Evolutionary conservation across 108 stramenopile species (phyloP).

Genomic region (Seminavis robusta): DNA sequence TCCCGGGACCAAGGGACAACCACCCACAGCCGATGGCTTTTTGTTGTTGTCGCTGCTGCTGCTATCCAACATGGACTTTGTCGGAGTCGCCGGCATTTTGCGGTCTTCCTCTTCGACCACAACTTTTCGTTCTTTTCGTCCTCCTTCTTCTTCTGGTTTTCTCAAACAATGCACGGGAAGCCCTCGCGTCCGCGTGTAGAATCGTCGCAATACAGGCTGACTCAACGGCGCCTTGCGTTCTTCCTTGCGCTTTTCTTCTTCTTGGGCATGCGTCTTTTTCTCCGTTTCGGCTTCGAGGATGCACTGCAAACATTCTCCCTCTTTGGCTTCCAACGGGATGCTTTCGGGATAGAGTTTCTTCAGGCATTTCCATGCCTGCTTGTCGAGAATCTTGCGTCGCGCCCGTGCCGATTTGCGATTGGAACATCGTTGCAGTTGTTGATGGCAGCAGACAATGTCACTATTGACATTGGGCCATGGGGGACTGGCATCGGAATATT

Average conservation of each 20-base stretch:
- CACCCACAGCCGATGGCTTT: too few relatives aligned
- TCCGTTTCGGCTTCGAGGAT: slow-evolving; percentile 61
- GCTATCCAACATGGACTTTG: not conserved
- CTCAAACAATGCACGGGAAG: slow-evolving; percentile 33
- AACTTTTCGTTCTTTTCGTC: not conserved
- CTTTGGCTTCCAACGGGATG: slow-evolving; percentile 39
- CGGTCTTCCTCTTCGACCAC: too few relatives aligned
- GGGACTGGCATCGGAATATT: slow-evolving; percentile 69
- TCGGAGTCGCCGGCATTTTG: not conserved
- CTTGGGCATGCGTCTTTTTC: slow-evolving; percentile 47
- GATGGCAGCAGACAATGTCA: slow-evolving; percentile 64
- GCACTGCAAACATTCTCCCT: slow-evolving; percentile 75
- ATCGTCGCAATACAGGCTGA: slow-evolving; percentile 63
- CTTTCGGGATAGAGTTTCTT: slow-evolving; percentile 82
- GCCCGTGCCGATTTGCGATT: slow-evolving; percentile 65
- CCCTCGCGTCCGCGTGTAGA: slow-evolving; percentile 68
- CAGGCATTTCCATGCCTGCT: slow-evolving; percentile 84
- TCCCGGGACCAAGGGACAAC: slow-evolving; percentile 67
- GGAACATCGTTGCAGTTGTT: slow-evolving; percentile 33
- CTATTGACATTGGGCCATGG: slow-evolving; percentile 82
- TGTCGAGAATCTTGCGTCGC: slow-evolving; percentile 73
- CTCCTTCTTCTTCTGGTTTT: not conserved
- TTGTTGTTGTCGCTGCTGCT: not conserved
- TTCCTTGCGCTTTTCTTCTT: slow-evolving; percentile 46
- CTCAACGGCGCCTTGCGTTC: slow-evolving; percentile 63